Percentiles rank a stretch among this genome's conserved stretches.
phyloP scores from a whole-genome alignment of 2,329 filamentous ascomycete species.

The Magnaporthales sp. region DNA sequence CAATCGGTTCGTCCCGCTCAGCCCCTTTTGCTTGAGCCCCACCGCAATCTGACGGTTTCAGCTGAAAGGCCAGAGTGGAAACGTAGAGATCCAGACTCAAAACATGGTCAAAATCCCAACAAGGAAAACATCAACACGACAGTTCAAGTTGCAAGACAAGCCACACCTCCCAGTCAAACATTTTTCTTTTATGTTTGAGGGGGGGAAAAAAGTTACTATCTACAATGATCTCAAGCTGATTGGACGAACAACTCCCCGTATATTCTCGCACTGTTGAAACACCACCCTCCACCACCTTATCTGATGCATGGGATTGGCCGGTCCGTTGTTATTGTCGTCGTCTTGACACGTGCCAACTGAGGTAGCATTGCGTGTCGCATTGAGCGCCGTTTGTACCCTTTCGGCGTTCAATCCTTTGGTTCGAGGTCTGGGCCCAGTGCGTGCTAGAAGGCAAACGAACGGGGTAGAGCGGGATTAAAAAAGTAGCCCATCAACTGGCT shows the following conservation, averaged over 20 bases:
- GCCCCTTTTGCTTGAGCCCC: background rate
- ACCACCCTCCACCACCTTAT: background rate
- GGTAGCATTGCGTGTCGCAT: background rate
- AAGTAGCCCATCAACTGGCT: background rate
- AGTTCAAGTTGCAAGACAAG: background rate
- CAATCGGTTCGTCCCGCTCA: background rate
- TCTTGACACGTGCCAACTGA: background rate
- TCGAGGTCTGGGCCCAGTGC: background rate
- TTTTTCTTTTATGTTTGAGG: background rate
- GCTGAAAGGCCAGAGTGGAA: slow-evolving; percentile 1
- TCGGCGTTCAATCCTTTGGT: background rate
- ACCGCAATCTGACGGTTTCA: background rate
- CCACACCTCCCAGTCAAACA: background rate
- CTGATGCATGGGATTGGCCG: background rate
- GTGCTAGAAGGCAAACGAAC: background rate
- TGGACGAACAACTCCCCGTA: background rate
- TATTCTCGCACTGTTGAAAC: background rate
- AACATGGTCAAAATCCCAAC: background rate
- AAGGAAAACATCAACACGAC: background rate
- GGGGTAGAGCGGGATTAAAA: background rate
- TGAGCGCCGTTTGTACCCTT: background rate
- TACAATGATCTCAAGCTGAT: background rate
- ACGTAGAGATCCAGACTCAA: background rate
- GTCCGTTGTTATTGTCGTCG: background rate
- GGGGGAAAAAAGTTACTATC: background rate